phyloP scores from a whole-genome alignment of 768 basidiomycete species.

The Leccinum pellstonianum region DNA sequence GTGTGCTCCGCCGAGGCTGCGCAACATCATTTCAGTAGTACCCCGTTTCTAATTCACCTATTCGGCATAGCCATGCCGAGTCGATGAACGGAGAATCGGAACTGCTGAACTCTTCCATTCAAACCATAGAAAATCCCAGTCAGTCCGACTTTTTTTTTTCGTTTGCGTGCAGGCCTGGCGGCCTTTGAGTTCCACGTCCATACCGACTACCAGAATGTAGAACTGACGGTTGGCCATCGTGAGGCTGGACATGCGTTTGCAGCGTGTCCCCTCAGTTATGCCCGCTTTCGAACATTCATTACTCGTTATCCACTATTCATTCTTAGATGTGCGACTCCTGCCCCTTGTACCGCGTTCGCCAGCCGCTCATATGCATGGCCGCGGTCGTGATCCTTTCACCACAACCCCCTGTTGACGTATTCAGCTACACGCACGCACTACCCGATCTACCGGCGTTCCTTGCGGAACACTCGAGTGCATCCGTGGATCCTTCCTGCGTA shows the following conservation, averaged over 20 bases:
- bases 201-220: background rate
- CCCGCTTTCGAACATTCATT: constrained; percentile 11
- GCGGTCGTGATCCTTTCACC: constrained; percentile 5
- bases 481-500: constrained; percentile 8
- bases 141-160: background rate
- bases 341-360: constrained; percentile 15
- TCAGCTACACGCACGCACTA: constrained; percentile 10
- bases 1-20: constrained; percentile 10
- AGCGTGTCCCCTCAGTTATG: constrained; percentile 14
- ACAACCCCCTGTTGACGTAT: constrained; percentile 8
- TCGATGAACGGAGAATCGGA: background rate
- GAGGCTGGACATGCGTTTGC: constrained; percentile 6
- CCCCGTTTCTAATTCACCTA: constrained; percentile 13
- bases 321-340: constrained; percentile 15
- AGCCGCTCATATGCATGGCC: constrained; percentile 13
- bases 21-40: constrained; percentile 9
- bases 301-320: constrained; percentile 13
- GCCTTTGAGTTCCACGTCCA: background rate
- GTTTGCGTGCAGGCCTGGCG: background rate
- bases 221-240: constrained; percentile 1
- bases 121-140: background rate
- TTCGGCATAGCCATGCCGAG: background rate
- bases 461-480: constrained; percentile 14
- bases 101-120: background rate
- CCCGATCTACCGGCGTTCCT: constrained; percentile 15